Evolutionary conservation across 352 stramenopile species (phyloP), one percentile per base, ranked within the genome.

Genomic region (Phytophthora tubulina): DNA sequence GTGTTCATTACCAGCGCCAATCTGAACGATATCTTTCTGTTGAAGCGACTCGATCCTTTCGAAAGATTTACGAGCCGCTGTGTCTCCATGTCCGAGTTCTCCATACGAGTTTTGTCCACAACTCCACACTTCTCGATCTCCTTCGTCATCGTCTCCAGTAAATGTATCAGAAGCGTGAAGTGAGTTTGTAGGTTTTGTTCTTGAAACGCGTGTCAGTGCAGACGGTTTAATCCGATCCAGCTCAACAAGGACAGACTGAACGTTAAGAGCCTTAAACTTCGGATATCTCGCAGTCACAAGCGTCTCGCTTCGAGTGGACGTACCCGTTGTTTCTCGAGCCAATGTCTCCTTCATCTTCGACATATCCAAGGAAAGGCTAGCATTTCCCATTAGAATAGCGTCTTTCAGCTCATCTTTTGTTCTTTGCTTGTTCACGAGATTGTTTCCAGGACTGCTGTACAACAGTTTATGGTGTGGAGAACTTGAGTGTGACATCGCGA

Each of bases 41-140:
- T 94, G 85, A 0, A 97, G 73, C 0, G 81, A 74, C 31, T 95
- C 79, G 4, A 96, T 81, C 7, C 89, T 79, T 49, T 91, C 87
- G 45, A 96, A 96, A 1, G 76, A 81, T 60, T 97, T 97, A 4
- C 94, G 85, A 3, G 85, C 86, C 6, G 73, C 82, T 1, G 92
- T 97, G 59, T 98, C 95, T n/a, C 92, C 92, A 62, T 97, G 91
- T 4, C 88, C 94, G 10, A 98, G 82, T 58, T 98, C 95, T 17
- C 95, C 95, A 59, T 98, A 98, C 17, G 91, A 97, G 53, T 98
- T 98, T 69, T 98, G 95, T 2, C 95, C 95, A 75, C 94, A 98
- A 45, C 89, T 97, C 94, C 94, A 98, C 3, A 98, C 93, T 78
- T 98, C 90, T 14, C 79, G 82, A 27, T 96, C 84, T 30, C 94